Percentiles rank a stretch among this genome's conserved stretches.
Evolutionary conservation across 768 basidiomycete genomes (phyloP).

Genomic region (Collybiopsis confluens): DNA sequence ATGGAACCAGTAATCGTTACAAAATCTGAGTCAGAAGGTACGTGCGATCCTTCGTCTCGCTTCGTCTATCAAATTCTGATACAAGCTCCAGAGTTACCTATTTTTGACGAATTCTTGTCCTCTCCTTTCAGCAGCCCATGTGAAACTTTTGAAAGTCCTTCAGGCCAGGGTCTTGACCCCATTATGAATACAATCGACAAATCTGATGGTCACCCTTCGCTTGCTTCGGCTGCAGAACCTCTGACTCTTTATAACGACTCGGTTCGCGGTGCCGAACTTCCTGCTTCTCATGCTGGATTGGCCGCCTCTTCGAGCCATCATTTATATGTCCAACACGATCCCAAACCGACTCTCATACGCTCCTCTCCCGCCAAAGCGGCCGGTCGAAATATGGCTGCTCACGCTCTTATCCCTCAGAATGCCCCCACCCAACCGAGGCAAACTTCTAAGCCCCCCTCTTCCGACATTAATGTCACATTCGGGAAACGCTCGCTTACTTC

Average conservation of each 20-base stretch:
- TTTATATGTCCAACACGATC: constrained; percentile 21
- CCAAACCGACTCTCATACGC: constrained; percentile 8
- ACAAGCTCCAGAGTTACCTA: not conserved
- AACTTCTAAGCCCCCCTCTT: constrained; percentile 59
- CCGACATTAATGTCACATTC: constrained; percentile 62
- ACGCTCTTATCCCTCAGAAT: constrained; percentile 60
- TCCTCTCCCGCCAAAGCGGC: constrained; percentile 10
- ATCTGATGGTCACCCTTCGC: constrained; percentile 27
- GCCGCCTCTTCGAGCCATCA: constrained; percentile 24
- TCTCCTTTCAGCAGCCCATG: constrained; percentile 21
- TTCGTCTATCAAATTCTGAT: not conserved
- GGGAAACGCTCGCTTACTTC: constrained; percentile 52
- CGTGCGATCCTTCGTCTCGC: not conserved
- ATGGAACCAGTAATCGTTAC: constrained; percentile 21
- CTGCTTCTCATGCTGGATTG: constrained; percentile 10
- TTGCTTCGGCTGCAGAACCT: too few species aligned
- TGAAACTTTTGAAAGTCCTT: constrained; percentile 26
- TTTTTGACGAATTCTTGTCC: constrained; percentile 22
- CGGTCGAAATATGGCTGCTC: constrained; percentile 64
- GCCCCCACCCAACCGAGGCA: constrained; percentile 78
- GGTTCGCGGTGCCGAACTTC: too few species aligned
- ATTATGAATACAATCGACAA: not conserved
- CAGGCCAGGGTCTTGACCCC: constrained; percentile 30
- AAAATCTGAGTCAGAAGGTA: constrained; percentile 6
- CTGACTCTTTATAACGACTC: not conserved